Evolutionary conservation across 2,329 filamentous ascomycete species (phyloP).

Genomic region (Leptographium procerum): DNA sequence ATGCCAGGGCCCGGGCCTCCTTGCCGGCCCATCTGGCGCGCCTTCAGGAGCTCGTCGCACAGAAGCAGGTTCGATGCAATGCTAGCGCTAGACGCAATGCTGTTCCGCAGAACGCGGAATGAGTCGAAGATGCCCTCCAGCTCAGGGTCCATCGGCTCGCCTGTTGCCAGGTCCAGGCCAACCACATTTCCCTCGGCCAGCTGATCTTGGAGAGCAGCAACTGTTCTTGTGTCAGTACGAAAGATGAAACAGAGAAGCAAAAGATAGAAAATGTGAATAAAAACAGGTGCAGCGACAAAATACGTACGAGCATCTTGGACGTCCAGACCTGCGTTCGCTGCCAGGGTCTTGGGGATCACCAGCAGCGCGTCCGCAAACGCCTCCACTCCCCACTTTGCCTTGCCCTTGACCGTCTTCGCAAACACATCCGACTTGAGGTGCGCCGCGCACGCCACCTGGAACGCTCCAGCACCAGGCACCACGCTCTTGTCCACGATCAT

Average conservation of each 20-base stretch:
- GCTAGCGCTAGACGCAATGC: constrained; percentile 82
- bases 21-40: constrained; percentile 77
- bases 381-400: constrained; percentile 90
- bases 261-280: not conserved
- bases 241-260: not conserved
- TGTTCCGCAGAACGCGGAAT: constrained; percentile 88
- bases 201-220: constrained; percentile 81
- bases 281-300: not conserved
- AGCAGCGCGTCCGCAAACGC: constrained; percentile 93
- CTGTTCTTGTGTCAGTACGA: constrained; percentile 30
- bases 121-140: constrained; percentile 91
- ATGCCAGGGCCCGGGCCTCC: constrained; percentile 52
- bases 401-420: constrained; percentile 86
- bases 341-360: constrained; percentile 93
- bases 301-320: constrained; percentile 85
- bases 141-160: constrained; percentile 89
- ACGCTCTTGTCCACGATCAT: constrained; percentile 98
- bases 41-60: constrained; percentile 96
- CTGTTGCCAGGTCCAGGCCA: constrained; percentile 75
- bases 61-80: constrained; percentile 92
- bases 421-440: constrained; percentile 83
- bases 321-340: constrained; percentile 90
- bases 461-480: constrained; percentile 86
- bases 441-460: constrained; percentile 84
- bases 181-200: constrained; percentile 72